Conservation (phyloP, 2,329 filamentous ascomycete species). For the Bipolaris victoriae region DNA sequence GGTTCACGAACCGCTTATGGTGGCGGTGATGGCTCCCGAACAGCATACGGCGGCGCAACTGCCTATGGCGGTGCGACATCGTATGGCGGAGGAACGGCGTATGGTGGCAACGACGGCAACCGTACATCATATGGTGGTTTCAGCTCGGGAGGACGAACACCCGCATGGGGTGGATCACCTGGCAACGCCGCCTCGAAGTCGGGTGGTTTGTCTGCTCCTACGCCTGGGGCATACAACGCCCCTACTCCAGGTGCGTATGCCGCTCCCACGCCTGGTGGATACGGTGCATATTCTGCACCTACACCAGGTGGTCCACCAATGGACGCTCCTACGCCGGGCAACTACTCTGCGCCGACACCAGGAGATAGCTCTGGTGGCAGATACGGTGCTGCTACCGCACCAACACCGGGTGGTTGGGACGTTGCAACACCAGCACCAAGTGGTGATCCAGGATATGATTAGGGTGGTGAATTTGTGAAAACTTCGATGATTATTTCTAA, state of each 20-base stretch:
- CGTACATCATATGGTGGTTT: slow-evolving; percentile 59
- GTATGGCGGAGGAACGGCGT: slow-evolving; percentile 63
- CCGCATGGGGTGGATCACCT: slow-evolving; percentile 63
- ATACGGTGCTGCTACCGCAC: slow-evolving; percentile 55
- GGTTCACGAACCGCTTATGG: slow-evolving; percentile 48
- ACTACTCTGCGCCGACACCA: slow-evolving; percentile 50
- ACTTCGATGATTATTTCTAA: slow-evolving; percentile 1
- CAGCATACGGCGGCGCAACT: slow-evolving; percentile 63
- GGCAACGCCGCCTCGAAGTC: slow-evolving; percentile 33
- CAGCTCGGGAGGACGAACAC: slow-evolving; percentile 57
- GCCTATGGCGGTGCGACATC: slow-evolving; percentile 75
- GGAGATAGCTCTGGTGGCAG: slow-evolving; percentile 34
- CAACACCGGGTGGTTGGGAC: slow-evolving; percentile 65
- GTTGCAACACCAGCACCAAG: slow-evolving; percentile 53
- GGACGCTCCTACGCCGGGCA: slow-evolving; percentile 49
- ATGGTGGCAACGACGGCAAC: slow-evolving; percentile 46
- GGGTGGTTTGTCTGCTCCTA: slow-evolving; percentile 39
- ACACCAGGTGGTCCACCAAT: slow-evolving; percentile 46
- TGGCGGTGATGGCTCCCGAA: slow-evolving; percentile 50
- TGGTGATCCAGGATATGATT: slow-evolving; percentile 35
- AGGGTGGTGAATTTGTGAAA: slow-evolving; percentile 12
- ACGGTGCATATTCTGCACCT: slow-evolving; percentile 46
- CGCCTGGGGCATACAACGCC: slow-evolving; percentile 44
- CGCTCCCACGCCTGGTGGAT: slow-evolving; percentile 44
- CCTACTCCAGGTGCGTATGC: slow-evolving; percentile 47